Conservation (phyloP, 192 early-diverging fungal species). For the Backusella westeae region DNA sequence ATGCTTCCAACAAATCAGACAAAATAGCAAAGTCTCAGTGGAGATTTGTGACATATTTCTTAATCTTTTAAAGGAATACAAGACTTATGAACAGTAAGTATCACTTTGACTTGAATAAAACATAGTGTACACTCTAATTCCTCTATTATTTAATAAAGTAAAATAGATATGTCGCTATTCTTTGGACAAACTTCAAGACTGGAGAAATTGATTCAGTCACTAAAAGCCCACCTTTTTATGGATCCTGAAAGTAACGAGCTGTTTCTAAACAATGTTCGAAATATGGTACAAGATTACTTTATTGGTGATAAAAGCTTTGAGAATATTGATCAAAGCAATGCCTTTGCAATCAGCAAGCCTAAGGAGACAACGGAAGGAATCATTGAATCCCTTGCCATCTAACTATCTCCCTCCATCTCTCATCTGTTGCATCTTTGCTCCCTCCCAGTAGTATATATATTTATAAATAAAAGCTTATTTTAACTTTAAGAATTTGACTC, state of each 20-base stretch:
- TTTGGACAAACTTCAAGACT: constrained; percentile 51
- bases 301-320: neutral
- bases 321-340: neutral
- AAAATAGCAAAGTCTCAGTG: constrained; percentile 37
- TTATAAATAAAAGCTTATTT: neutral
- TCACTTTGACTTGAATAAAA: neutral
- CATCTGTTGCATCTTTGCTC: neutral
- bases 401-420: neutral
- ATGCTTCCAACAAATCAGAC: constrained; percentile 45
- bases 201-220: constrained; percentile 64
- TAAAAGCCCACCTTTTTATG: constrained; percentile 44
- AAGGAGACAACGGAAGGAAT: neutral
- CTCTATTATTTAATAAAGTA: constrained; percentile 12
- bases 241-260: constrained; percentile 28
- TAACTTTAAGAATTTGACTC: neutral
- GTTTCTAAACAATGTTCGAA: constrained; percentile 41
- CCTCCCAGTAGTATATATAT: neutral
- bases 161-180: constrained; percentile 56
- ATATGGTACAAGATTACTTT: constrained; percentile 39
- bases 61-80: constrained; percentile 59
- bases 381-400: neutral
- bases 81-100: constrained; percentile 56
- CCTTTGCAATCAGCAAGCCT: neutral
- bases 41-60: constrained; percentile 55
- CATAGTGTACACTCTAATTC: neutral